A percentile compares a stretch with the other conserved stretches of the same genome.
These are phyloP conservation scores for Thraustochytrium sp. DNA, from an alignment of 352 stramenopile species.

Conservation along the genomic window DNA sequence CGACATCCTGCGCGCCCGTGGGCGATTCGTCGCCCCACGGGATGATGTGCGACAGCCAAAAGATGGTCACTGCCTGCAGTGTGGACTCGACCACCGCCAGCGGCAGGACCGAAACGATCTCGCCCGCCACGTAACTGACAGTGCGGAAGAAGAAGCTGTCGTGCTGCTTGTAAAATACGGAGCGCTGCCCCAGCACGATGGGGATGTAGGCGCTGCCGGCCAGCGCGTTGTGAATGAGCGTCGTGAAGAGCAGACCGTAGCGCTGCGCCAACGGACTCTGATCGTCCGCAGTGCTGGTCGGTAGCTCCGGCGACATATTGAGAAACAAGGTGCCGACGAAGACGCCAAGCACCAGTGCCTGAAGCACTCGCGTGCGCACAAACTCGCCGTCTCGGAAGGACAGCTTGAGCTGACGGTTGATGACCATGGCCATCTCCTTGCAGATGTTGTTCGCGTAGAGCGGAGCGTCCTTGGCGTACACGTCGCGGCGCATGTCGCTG, in stretches of 20 bases:
- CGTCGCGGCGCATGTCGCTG: neutral
- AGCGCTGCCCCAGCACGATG: constrained; percentile 50
- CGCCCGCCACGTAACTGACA: constrained; percentile 50
- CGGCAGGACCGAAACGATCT: constrained; percentile 47
- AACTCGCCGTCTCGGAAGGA: constrained; percentile 60
- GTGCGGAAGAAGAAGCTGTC: constrained; percentile 55
- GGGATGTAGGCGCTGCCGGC: constrained; percentile 52
- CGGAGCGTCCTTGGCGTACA: neutral
- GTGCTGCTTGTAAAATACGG: constrained; percentile 60
- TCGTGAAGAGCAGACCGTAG: constrained; percentile 53
- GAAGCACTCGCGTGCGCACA: constrained; percentile 56
- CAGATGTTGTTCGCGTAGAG: neutral
- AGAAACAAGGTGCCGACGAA: constrained; percentile 56
- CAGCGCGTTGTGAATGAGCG: constrained; percentile 53
- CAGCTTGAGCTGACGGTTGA: constrained; percentile 65
- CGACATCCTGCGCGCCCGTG: neutral
- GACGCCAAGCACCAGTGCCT: constrained; percentile 56
- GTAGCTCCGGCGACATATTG: neutral
- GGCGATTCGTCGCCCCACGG: neutral
- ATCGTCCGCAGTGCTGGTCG: neutral
- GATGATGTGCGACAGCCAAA: constrained; percentile 6
- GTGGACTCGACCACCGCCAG: constrained; percentile 29
- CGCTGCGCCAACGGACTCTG: constrained; percentile 43
- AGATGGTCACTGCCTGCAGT: neutral
- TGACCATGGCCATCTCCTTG: constrained; percentile 21